phyloP scores from a whole-genome alignment of 768 basidiomycete genomes.

The Leccinum incarnatum region DNA sequence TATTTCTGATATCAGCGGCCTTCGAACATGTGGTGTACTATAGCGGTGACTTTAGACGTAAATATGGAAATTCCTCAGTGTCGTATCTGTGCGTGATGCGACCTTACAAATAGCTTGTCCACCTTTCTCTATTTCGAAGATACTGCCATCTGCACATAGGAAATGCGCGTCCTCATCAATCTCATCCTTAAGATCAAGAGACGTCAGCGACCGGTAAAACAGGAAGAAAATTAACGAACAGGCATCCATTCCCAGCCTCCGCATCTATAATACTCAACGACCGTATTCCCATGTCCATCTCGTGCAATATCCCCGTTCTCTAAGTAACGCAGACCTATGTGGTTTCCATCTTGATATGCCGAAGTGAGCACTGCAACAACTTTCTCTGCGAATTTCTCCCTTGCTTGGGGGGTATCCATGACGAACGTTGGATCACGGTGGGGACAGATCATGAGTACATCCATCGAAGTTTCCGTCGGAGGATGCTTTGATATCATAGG shows the following conservation, averaged over 20 bases:
- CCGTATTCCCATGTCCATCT: conserved; percentile 46
- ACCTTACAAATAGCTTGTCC: conserved; percentile 56
- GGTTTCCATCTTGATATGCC: conserved; percentile 80
- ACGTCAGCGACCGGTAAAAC: conserved; percentile 2
- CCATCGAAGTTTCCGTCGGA: conserved; percentile 50
- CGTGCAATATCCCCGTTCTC: conserved; percentile 39
- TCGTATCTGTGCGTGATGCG: conserved; percentile 32
- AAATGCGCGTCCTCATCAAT: conserved; percentile 62
- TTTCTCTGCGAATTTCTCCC: conserved; percentile 52
- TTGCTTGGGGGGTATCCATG: conserved; percentile 41
- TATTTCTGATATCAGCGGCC: neutral
- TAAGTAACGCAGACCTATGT: conserved; percentile 60
- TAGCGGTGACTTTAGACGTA: conserved; percentile 35
- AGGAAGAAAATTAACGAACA: conserved; percentile 41
- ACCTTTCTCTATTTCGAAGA: conserved; percentile 57
- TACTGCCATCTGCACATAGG: conserved; percentile 77
- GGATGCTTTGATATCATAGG: conserved; percentile 55
- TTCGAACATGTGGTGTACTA: conserved; percentile 2
- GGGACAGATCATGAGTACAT: conserved; percentile 77
- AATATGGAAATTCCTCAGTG: conserved; percentile 40
- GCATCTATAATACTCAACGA: conserved; percentile 79
- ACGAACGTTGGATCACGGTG: conserved; percentile 49
- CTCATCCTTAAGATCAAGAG: conserved; percentile 50
- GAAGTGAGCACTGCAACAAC: conserved; percentile 50
- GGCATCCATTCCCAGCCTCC: conserved; percentile 87